Evolutionary conservation across 2,329 filamentous ascomycete species (phyloP), one percentile per base, ranked within the genome.

Genomic region (Xylaria polymorpha): DNA sequence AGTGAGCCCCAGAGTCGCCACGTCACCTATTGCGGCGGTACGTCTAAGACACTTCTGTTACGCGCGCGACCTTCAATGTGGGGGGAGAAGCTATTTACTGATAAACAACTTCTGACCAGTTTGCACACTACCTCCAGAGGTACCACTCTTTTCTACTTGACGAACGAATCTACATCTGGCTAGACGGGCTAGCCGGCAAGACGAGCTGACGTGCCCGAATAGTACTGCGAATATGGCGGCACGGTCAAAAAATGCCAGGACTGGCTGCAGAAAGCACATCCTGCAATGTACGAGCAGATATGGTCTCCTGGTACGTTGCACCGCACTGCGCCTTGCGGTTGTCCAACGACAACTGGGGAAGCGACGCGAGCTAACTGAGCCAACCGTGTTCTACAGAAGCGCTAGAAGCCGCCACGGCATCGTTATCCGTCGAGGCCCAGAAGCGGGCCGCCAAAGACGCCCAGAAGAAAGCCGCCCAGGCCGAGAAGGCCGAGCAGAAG

Each of bases 141-240:
- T 90, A 85, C 61, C 74, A 44, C 32, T 12, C 20, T 51, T 25
- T 35, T 29, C 22, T 12, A 29, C 41, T 14, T 53, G 18, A 64
- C 35, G 15, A 2, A 35, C 39, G 12, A 12, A 22, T 44, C 35
- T 50, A 8, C 43, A 44, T 32, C 39, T 48, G 55, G 69, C 37
- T 4, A 25, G 57, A 65, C 56, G 51, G n/a, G 60, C n/a, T 35
- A 14, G 39, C 22, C 12, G 67, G 12, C 25, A 55, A 48, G 51
- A 64, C 39, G n/a, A 56, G 43, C 69, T 72, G 63, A 72, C 35
- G 14, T 55, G 20, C 3, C 15, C 70, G 77, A 46, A 74, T 83
- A 98, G 96, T 99, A 98, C 84, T 99, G 96, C 85, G 96, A 99
- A 84, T 98, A 98, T 82, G 96, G 96, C 78, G 95, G 94, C 73